phyloP scores from a whole-genome alignment of 208 protist genomes.

The Leishmania martiniquensis region DNA sequence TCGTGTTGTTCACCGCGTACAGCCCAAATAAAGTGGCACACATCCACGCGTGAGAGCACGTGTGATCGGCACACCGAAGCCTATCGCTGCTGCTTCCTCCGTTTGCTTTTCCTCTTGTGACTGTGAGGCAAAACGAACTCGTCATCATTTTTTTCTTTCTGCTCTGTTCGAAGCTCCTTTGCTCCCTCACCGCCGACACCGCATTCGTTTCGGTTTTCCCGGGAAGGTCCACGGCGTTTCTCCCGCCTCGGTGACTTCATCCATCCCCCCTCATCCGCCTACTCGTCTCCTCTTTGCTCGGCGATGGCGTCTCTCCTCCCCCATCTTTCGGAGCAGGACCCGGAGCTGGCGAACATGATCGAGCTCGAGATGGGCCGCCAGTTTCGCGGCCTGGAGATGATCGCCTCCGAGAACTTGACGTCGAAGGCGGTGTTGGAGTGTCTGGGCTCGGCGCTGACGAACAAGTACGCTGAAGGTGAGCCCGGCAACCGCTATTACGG shows the following conservation, averaged over 20 bases:
- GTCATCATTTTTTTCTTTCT: too few relatives aligned
- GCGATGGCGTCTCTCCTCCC: slow-evolving; percentile 30
- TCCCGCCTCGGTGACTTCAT: neutral
- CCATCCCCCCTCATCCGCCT: neutral
- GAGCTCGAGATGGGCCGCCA: slow-evolving; percentile 89
- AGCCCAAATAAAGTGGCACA: neutral
- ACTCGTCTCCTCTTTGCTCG: neutral
- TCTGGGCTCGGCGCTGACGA: slow-evolving; percentile 97
- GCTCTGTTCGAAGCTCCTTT: too few relatives aligned
- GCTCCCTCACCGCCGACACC: neutral
- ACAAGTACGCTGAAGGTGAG: slow-evolving; percentile 99
- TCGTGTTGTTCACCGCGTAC: neutral
- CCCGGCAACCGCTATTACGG: slow-evolving; percentile 98
- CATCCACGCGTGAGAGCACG: neutral
- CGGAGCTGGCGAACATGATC: slow-evolving; percentile 80
- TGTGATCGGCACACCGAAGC: too few relatives aligned
- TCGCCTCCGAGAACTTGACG: slow-evolving; percentile 98
- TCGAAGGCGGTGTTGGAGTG: slow-evolving; percentile 97
- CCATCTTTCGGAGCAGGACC: slow-evolving; percentile 64
- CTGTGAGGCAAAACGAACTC: neutral
- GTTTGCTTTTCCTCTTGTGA: neutral
- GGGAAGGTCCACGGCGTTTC: too few relatives aligned
- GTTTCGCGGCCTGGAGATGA: slow-evolving; percentile 89
- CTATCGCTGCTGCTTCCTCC: too few relatives aligned
- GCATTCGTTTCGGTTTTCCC: neutral